Evolutionary conservation across 345 rosid genomes (phyloP), one percentile per base, ranked within the genome.

Genomic region (Acer campestre): DNA sequence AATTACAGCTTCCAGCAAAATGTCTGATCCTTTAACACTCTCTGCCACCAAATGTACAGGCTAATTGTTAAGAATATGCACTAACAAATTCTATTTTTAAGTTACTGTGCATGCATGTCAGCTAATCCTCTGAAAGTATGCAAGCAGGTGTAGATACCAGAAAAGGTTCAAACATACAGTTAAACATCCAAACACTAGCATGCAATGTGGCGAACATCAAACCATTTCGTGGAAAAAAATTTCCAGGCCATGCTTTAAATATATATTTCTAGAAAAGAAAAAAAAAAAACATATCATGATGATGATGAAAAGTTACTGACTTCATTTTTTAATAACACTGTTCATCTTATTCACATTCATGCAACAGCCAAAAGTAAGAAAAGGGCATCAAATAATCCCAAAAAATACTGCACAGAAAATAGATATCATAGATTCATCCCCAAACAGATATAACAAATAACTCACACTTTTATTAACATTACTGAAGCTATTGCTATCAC

Each of bases 1-100:
- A 68, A 90, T 78, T 67, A 90, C 78, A 12, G 96, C 94, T 76
- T 90, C 94, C 74, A 91, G 22, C 83, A 90, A 77, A 66, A 91
- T 69, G 71, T 90, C 94, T 55, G 96, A 88, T 81, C 94, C 93
- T 80, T 73, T 88, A 4, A 77, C 73, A 77, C 58, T 81, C 72
- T 79, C 95, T 88, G 81, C 72, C 46, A 84, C 71, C 61, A 61
- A n/a, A 81, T 44, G 40, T 44, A 76, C 44, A 14, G 27, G 71
- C 68, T 14, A 44, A 31, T 67, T 42, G 71, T 23, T 74, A 17
- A 62, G 61, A 67, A 14, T 55, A 55, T 76, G 66, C 35, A 40
- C 48, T 17, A 35, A 76, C 13, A 38, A 12, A 20, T 58, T 59
- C 75, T 38, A 63, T 22, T 51, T 68, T 31, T 35, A 40, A 49